Base-by-base conservation (phyloP, 208 protist genomes). In the Wallacemonas rigidus region DNA sequence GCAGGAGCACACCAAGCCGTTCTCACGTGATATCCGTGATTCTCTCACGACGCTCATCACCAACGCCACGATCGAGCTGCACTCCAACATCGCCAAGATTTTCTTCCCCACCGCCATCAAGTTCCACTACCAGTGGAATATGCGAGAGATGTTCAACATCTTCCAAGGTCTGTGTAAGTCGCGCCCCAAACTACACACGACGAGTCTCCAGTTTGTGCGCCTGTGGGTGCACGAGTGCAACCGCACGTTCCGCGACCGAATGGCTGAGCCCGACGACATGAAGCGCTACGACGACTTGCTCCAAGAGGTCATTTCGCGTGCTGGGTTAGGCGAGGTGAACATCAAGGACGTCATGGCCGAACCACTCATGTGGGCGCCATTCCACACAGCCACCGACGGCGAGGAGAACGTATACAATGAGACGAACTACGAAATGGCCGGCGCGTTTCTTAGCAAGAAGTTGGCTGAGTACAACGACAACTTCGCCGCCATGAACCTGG, bases 101-200 rank as follows among this genome's bases (percentile, higher is more conserved):
- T 99, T 99, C 82, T 92, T 99, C 76, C 98, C 98, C 15, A 99
- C 98, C 1, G 97, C 98, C 47, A 89, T 99, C 71, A 99, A 99
- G 80, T 99, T 99, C 87, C 98, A 99, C 81, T 99, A 99, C 84
- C 90, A 98, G 72, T 99, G 99, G 95, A 99, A 99, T 85, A 95
- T 99, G 83, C 87, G 98, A 41, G 98, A 99, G 72, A 94, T 99
- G 77, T 97, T 97, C 72, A 98, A 98, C 80, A 94, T 99, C 56
- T 98, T 99, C 72, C 96, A 98, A 74, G 95, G 95, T 57, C 75
- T 98, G 41, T 97, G 92, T 72, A 95, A 97, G 77, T 88, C 91
- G 43, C 88, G 87, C 76, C 81, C 80, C n/a, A 96, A 96, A 74
- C 63, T 94, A 8, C 92, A 98, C 80, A 95, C 83, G 6, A 91